These are phyloP conservation scores for Saccharum hybrid DNA, from an alignment of 202 grass and related monocot species.

Conservation along the genomic window DNA sequence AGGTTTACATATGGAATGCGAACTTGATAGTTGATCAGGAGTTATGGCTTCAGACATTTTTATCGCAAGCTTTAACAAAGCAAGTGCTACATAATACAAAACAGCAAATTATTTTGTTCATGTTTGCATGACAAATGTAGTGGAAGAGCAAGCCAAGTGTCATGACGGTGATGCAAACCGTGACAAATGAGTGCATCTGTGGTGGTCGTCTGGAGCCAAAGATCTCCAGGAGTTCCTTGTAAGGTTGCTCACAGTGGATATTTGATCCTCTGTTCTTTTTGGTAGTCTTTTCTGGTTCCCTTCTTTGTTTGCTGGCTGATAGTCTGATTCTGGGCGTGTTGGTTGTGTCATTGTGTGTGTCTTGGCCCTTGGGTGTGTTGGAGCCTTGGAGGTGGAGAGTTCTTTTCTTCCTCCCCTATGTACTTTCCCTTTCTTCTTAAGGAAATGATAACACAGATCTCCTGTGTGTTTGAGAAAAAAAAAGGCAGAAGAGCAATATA, in stretches of 20 bases:
- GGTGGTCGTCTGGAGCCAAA: background rate
- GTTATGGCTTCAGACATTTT: background rate
- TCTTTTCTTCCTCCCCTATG: background rate
- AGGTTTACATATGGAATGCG: background rate
- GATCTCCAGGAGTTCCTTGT: background rate
- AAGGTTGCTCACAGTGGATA: background rate
- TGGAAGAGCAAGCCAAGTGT: background rate
- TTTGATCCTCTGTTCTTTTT: background rate
- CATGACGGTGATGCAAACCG: background rate
- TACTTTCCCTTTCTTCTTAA: background rate
- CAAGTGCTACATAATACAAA: conserved; percentile 2
- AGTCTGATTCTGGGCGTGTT: background rate
- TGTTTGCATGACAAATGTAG: background rate
- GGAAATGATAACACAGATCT: background rate
- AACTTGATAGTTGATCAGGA: conserved; percentile 8
- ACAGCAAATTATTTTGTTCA: background rate
- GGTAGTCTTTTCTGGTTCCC: background rate
- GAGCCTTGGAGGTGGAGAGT: background rate
- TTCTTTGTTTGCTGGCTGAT: background rate
- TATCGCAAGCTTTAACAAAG: background rate
- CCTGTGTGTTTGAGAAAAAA: background rate
- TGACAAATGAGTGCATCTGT: background rate
- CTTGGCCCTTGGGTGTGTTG: background rate
- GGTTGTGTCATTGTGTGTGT: background rate
- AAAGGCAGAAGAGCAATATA: background rate